Evolutionary conservation across 495 filamentous ascomycete species (phyloP).

Genomic region (Lindgomyces ingoldianus): DNA sequence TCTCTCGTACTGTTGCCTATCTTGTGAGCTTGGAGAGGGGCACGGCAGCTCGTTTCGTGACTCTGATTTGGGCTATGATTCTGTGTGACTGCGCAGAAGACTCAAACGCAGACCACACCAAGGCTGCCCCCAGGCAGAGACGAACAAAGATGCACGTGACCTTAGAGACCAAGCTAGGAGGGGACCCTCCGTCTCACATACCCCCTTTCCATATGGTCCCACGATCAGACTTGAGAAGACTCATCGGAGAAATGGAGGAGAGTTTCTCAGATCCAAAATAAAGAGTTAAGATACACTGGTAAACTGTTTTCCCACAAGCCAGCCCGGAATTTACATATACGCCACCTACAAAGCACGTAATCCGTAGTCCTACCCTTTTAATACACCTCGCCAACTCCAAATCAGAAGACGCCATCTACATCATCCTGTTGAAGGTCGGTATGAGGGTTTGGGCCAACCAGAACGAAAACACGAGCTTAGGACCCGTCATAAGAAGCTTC

Average conservation of each 20-base stretch:
- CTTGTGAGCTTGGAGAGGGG: background rate
- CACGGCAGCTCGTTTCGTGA: background rate
- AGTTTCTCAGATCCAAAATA: conserved; percentile 7
- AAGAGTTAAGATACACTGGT: no score
- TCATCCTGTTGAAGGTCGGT: conserved; percentile 63
- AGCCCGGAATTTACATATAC: no score
- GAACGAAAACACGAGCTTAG: conserved; percentile 98
- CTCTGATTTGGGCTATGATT: no score
- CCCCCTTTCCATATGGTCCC: no score
- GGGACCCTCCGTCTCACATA: no score
- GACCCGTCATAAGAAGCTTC: conserved; percentile 97
- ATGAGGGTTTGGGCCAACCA: conserved; percentile 97
- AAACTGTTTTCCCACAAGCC: no score
- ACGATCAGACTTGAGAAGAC: no score
- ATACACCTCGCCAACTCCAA: conserved; percentile 3
- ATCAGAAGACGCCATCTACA: conserved; percentile 43
- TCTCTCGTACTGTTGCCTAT: background rate
- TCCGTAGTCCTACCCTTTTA: conserved; percentile 1
- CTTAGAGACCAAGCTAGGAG: no score
- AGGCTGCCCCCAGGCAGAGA: no score
- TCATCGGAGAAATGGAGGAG: conserved; percentile 13
- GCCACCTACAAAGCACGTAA: background rate
- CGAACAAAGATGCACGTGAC: no score
- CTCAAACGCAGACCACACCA: no score
- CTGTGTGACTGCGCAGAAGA: no score